Conservation (phyloP, 1,139 yeast species). For the Hansenula sp. region DNA sequence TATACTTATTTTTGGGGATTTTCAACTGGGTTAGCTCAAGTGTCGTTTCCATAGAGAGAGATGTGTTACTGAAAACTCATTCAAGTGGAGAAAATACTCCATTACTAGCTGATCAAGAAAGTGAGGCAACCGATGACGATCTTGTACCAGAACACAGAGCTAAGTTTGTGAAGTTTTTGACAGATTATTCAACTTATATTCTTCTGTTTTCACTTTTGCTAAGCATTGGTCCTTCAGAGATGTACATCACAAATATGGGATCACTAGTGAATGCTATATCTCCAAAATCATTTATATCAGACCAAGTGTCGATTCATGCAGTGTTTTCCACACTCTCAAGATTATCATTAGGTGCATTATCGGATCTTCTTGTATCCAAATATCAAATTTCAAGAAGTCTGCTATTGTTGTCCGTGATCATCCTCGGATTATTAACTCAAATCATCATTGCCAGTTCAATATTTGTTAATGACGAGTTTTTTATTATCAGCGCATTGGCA, state of each 20-base stretch:
- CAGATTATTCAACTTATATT: conserved; percentile 63
- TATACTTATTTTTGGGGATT: conserved; percentile 53
- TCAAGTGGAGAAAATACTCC: conserved; percentile 18
- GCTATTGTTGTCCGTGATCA: conserved; percentile 37
- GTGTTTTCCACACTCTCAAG: conserved; percentile 59
- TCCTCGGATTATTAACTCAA: conserved; percentile 43
- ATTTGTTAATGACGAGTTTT: conserved; percentile 22
- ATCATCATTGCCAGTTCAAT: conserved; percentile 19
- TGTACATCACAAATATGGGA: conserved; percentile 83
- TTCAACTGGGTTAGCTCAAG: conserved; percentile 61
- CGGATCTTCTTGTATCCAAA: conserved; percentile 46
- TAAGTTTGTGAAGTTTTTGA: conserved; percentile 47
- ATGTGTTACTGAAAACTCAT: conserved; percentile 35
- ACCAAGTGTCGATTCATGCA: conserved; percentile 53
- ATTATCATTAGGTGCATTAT: conserved; percentile 57
- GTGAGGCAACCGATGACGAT: conserved; percentile 10
- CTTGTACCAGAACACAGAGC: conserved; percentile 34
- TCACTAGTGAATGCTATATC: conserved; percentile 36
- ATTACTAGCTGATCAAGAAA: conserved; percentile 19
- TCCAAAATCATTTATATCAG: conserved; percentile 31
- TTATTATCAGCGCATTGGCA: conserved; percentile 44
- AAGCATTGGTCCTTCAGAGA: conserved; percentile 81
- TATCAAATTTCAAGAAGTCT: conserved; percentile 35
- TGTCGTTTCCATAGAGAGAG: conserved; percentile 59
- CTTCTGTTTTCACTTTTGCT: conserved; percentile 60